A percentile compares a stretch with the other conserved stretches of the same genome.
Evolutionary conservation across 768 basidiomycete genomes (phyloP).

Genomic region (Phallus indusiatus): DNA sequence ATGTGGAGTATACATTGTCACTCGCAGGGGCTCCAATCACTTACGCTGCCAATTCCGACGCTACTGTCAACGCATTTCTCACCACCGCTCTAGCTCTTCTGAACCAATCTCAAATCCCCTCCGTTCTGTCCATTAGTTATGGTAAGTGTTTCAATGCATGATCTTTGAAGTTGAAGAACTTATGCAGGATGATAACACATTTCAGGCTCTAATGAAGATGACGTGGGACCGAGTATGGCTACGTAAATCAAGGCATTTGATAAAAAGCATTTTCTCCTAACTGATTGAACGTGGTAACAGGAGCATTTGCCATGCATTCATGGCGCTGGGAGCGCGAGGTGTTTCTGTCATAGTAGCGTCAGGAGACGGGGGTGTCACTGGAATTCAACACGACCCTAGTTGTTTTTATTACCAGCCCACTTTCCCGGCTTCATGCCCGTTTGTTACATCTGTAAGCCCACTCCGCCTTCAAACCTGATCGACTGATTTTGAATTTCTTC

Average conservation of each 20-base stretch:
- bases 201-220: background rate
- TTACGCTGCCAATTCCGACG: background rate
- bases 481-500: background rate
- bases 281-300: constrained; percentile 8
- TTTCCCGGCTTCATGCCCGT: constrained; percentile 28
- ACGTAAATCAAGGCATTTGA: background rate
- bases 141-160: background rate
- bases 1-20: background rate
- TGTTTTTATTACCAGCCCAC: constrained; percentile 25
- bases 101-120: background rate
- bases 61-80: background rate
- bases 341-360: constrained; percentile 27
- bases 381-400: constrained; percentile 15
- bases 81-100: background rate
- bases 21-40: background rate
- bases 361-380: constrained; percentile 29
- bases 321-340: constrained; percentile 27
- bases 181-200: background rate
- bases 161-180: background rate
- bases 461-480: too few relatives aligned
- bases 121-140: background rate
- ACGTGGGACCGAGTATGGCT: background rate
- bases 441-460: background rate
- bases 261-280: background rate
- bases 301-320: constrained; percentile 25